Evolutionary conservation across 2,329 filamentous ascomycete genomes (phyloP), one percentile per base, ranked within the genome.

Genomic region (Apiospora aurea): DNA sequence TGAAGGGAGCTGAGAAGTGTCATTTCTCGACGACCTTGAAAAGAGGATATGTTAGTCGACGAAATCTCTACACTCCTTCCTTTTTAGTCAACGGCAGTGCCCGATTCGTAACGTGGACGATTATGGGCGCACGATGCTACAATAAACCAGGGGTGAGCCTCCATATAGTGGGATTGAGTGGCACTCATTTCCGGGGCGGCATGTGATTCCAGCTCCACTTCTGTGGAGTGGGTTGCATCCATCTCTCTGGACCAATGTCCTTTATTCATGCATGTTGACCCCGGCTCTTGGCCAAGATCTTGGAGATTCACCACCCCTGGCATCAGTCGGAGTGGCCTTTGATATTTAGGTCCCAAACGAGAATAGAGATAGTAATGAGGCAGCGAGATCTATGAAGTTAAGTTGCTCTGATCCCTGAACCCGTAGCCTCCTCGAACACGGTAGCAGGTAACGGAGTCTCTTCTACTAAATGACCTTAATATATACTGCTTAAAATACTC

Each of bases 41-140:
- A 49, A 8, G 11, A n/a, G 6, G 21, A 38, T 38, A 34, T 3
- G 6, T 34, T n/a, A 21, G 18, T 13, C 14, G 29, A 2, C 18
- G 4, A n/a, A 5, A 29, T n/a, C 21, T 13, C 21, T 11, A 38
- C 34, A 8, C 21, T 18, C 38, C 16, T 41, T 44, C 14, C 8
- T 67, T n/a, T 24, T 24, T 2, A 5, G 6, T 29, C 38, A 21
- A 29, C n/a, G n/a, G 13, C 16, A n/a, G 4, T n/a, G 26, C 7
- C 29, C 29, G 26, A 34, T 3, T 47, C 46, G 21, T 34, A 6
- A 68, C 44, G 43, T 68, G 14, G 21, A 47, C 6, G 67, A 47
- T 29, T 29, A 43, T 47, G 67, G 67, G 67, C 26, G 16, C 16
- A 49, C 26, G 26, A 49, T 69, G 44, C 67, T 49, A 69, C 67